These are phyloP conservation scores for Leccinum incarnatum DNA, from an alignment of 768 basidiomycete species.

Conservation along the genomic window DNA sequence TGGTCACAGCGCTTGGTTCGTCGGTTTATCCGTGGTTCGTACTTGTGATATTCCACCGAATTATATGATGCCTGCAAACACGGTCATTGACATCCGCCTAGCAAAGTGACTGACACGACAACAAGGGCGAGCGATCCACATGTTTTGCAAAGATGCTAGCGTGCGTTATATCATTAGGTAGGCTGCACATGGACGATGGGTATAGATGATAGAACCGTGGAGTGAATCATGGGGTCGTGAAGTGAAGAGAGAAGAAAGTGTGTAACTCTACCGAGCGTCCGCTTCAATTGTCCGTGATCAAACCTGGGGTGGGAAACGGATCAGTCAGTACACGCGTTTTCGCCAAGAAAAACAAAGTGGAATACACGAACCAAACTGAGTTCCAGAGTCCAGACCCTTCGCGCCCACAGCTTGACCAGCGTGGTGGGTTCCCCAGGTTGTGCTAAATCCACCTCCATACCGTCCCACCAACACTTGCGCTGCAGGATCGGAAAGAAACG, in stretches of 20 bases:
- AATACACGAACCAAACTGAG: conserved; percentile 71
- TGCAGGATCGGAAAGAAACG: conserved; percentile 30
- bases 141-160: conserved; percentile 22
- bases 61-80: not conserved
- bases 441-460: conserved; percentile 83
- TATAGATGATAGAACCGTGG: conserved; percentile 24
- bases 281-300: conserved; percentile 8
- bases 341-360: not conserved
- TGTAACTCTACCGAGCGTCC: conserved; percentile 2
- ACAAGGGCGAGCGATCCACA: conserved; percentile 1
- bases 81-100: not conserved
- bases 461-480: conserved; percentile 99
- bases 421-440: conserved; percentile 49
- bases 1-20: not conserved
- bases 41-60: not conserved
- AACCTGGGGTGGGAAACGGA: conserved; percentile 13
- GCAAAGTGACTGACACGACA: not conserved
- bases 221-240: conserved; percentile 20
- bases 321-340: conserved; percentile 8
- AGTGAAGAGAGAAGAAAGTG: conserved; percentile 8
- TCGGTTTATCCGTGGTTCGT: not conserved
- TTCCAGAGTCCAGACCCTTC: conserved; percentile 98
- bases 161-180: conserved; percentile 29
- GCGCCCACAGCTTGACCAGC: conserved; percentile 89
- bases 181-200: conserved; percentile 27